These are phyloP conservation scores for Helotiales sp. DNA, from an alignment of 2,329 filamentous ascomycete species.

Conservation along the genomic window DNA sequence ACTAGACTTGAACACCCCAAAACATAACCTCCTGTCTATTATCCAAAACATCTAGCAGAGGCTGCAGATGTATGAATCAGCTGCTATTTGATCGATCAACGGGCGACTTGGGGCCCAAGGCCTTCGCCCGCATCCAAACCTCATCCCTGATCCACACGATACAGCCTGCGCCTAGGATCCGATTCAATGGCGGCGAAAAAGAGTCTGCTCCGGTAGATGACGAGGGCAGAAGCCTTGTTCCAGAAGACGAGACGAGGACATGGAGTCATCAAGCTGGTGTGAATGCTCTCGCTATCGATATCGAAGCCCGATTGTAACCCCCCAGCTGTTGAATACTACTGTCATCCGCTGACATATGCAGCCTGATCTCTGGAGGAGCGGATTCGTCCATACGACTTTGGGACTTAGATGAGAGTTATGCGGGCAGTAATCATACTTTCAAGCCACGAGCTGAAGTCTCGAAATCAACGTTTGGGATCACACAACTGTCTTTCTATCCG, in stretches of 20 bases:
- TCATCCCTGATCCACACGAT: constrained; percentile 69
- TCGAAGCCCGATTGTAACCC: constrained; percentile 71
- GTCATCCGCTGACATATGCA: constrained; percentile 34
- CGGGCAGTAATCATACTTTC: constrained; percentile 45
- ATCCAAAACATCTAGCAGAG: not conserved
- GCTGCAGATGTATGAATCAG: constrained; percentile 67
- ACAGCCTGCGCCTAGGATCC: constrained; percentile 63
- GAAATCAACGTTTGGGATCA: constrained; percentile 66
- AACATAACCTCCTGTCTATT: not conserved
- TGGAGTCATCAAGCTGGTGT: constrained; percentile 78
- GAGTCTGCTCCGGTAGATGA: constrained; percentile 23
- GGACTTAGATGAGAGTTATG: constrained; percentile 70
- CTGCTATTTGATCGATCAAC: constrained; percentile 75
- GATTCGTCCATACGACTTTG: constrained; percentile 84
- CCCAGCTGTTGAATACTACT: not conserved
- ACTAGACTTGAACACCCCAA: not conserved
- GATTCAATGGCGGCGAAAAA: constrained; percentile 65
- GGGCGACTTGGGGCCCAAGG: constrained; percentile 63
- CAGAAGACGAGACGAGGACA: constrained; percentile 24
- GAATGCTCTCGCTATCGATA: constrained; percentile 78
- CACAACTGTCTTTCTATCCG: constrained; percentile 74
- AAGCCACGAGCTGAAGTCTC: constrained; percentile 53
- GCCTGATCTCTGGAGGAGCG: constrained; percentile 80
- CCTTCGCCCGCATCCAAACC: constrained; percentile 65
- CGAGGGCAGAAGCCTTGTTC: not conserved